Evolutionary conservation across 768 basidiomycete genomes (phyloP).

Genomic region (Crassisporium funariophilum): DNA sequence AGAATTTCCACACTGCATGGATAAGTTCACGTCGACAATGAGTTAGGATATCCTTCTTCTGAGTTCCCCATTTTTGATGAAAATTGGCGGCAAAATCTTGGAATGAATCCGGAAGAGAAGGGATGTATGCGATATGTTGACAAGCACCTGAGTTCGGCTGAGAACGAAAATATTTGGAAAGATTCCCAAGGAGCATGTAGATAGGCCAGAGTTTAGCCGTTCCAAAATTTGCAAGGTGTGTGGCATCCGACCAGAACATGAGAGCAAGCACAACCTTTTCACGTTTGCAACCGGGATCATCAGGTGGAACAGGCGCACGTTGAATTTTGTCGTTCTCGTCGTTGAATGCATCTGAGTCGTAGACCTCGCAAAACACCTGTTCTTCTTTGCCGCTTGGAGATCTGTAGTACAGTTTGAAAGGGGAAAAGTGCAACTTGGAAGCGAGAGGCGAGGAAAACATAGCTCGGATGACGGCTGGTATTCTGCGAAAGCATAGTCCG

Average conservation of each 20-base stretch:
- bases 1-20: conserved; percentile 22
- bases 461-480: conserved; percentile 24
- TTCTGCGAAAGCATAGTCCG: conserved; percentile 26
- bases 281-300: conserved; percentile 26
- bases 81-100: conserved; percentile 15
- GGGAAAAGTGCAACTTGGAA: conserved; percentile 27
- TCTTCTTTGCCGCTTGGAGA: conserved; percentile 9
- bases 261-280: conserved; percentile 28
- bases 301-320: conserved; percentile 15
- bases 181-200: conserved; percentile 35
- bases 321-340: conserved; percentile 32
- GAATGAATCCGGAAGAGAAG: conserved; percentile 25
- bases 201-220: conserved; percentile 34
- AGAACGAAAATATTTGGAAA: conserved; percentile 37
- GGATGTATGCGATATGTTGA: conserved; percentile 44
- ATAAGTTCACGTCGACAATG: conserved; percentile 36
- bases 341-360: conserved; percentile 32
- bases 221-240: conserved; percentile 32
- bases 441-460: conserved; percentile 22
- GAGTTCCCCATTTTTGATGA: conserved; percentile 10
- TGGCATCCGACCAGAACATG: conserved; percentile 29
- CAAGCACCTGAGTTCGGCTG: conserved; percentile 26
- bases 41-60: conserved; percentile 22
- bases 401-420: conserved; percentile 27
- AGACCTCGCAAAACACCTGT: conserved; percentile 29